Conservation (phyloP, 164 flowering plant species). For the Platanus orientalis region DNA sequence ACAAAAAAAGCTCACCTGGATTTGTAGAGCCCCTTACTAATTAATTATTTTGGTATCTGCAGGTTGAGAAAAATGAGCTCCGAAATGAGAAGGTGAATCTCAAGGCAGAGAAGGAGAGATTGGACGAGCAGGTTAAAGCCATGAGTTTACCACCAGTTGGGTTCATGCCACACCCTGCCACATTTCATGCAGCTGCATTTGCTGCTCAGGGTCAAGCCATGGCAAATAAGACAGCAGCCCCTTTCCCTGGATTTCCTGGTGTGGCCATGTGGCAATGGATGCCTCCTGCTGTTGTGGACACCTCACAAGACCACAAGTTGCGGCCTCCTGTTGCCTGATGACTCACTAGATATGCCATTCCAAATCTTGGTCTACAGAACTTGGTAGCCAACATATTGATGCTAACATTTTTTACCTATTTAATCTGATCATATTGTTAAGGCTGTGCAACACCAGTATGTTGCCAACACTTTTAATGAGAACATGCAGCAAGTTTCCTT, state of each 20-base stretch:
- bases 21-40: too few relatives aligned
- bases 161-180: slow-evolving; percentile 41
- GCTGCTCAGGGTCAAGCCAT: slow-evolving; percentile 41
- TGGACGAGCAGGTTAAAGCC: slow-evolving; percentile 46
- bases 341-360: too few relatives aligned
- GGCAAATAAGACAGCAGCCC: slow-evolving; percentile 38
- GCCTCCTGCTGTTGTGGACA: slow-evolving; percentile 60
- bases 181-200: slow-evolving; percentile 34
- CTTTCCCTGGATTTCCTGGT: slow-evolving; percentile 51
- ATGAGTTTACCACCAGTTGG: slow-evolving; percentile 30
- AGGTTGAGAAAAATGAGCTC: slow-evolving; percentile 69
- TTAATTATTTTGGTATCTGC: background rate
- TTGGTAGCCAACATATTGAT: too few relatives aligned
- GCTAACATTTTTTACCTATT: too few relatives aligned
- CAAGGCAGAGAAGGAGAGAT: slow-evolving; percentile 51
- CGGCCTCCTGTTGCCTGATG: slow-evolving; percentile 62
- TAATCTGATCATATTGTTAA: too few relatives aligned
- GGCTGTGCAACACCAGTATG: too few relatives aligned
- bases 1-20: too few relatives aligned
- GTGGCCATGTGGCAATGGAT: slow-evolving; percentile 70
- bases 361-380: too few relatives aligned
- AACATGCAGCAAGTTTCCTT: too few relatives aligned
- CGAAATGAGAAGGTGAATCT: slow-evolving; percentile 62
- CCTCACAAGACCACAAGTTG: slow-evolving; percentile 62
- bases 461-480: too few relatives aligned